phyloP scores from a whole-genome alignment of 2,329 filamentous ascomycete species.

The Exophiala sp. region DNA sequence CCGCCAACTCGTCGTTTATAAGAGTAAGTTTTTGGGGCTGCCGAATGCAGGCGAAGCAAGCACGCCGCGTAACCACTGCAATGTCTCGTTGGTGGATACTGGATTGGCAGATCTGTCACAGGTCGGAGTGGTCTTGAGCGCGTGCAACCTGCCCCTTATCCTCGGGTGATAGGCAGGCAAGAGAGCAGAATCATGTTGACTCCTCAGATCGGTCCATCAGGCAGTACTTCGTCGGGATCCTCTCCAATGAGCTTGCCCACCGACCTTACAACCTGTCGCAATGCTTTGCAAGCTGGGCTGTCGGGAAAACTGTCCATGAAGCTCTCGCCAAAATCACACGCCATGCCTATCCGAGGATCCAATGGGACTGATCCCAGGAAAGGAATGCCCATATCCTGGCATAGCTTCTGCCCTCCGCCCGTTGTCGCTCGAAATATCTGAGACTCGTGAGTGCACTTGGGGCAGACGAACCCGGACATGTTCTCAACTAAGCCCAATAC shows the following conservation, averaged over 20 bases:
- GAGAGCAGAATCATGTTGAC: not conserved
- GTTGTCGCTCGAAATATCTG: conserved; percentile 92
- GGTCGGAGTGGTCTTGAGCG: no score
- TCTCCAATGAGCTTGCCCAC: conserved; percentile 65
- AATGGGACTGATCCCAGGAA: conserved; percentile 88
- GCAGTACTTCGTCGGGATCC: conserved; percentile 51
- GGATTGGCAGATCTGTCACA: no score
- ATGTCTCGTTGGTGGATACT: no score
- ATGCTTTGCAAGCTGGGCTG: conserved; percentile 80
- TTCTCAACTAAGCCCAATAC: conserved; percentile 93
- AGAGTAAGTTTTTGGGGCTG: conserved; percentile 46
- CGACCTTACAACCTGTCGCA: conserved; percentile 73
- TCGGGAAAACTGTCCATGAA: conserved; percentile 94
- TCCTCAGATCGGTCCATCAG: conserved; percentile 31
- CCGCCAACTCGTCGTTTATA: no score
- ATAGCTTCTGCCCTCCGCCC: conserved; percentile 75
- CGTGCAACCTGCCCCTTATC: not conserved
- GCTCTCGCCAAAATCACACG: conserved; percentile 95
- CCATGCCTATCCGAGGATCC: conserved; percentile 91
- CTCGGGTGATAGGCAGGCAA: not conserved
- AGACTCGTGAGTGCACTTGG: conserved; percentile 73
- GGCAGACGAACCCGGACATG: conserved; percentile 96
- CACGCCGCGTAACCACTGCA: not conserved
- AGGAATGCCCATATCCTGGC: conserved; percentile 80
- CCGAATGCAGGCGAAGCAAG: conserved; percentile 47